These are phyloP conservation scores for Cyclotella atomus DNA, from an alignment of 108 stramenopile genomes.

Conservation along the genomic window DNA sequence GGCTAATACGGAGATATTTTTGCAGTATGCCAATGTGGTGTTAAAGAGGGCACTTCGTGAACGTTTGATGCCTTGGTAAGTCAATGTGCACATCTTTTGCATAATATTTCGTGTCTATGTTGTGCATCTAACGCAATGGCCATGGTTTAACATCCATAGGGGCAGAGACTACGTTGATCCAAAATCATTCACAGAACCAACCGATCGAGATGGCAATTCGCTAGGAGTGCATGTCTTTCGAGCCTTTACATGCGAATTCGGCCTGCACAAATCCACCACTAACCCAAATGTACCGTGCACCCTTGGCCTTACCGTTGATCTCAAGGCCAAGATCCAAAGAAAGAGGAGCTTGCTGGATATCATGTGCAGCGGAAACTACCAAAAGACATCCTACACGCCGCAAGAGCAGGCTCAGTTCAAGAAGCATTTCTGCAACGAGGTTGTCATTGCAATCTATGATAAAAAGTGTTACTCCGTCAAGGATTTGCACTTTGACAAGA, in stretches of 20 bases:
- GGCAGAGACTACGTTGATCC: constrained; percentile 67
- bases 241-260: constrained; percentile 60
- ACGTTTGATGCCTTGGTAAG: constrained; percentile 53
- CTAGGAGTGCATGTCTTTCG: constrained; percentile 61
- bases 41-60: constrained; percentile 60
- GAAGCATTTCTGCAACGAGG: constrained; percentile 55
- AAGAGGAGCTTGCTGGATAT: constrained; percentile 50
- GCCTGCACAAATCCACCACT: constrained; percentile 22
- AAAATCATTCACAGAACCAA: constrained; percentile 45
- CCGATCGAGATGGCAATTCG: constrained; percentile 36
- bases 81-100: neutral
- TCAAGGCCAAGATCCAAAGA: constrained; percentile 65
- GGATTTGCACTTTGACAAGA: constrained; percentile 56
- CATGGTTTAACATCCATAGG: too few relatives aligned
- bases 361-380: constrained; percentile 20
- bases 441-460: constrained; percentile 65
- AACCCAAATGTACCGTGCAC: constrained; percentile 8
- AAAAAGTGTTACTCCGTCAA: constrained; percentile 50
- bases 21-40: constrained; percentile 56
- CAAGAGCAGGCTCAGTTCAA: constrained; percentile 27
- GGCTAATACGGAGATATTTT: constrained; percentile 45
- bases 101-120: neutral
- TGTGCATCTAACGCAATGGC: neutral
- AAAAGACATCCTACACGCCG: constrained; percentile 9
- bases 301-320: constrained; percentile 62